Evolutionary conservation across 2,329 filamentous ascomycete genomes (phyloP).

Genomic region (Daldinia sp.): DNA sequence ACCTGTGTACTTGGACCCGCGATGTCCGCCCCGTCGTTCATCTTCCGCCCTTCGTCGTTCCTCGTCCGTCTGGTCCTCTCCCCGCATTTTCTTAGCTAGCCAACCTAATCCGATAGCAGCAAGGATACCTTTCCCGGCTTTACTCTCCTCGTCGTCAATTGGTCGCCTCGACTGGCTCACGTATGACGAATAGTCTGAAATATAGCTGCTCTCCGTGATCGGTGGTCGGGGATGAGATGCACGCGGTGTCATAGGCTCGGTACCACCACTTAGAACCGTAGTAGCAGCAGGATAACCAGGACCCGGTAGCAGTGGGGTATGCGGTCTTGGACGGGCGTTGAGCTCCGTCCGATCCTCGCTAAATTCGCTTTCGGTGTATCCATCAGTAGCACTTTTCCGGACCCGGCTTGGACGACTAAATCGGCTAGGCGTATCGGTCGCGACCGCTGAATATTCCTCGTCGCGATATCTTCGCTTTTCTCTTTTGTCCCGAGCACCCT

Average conservation of each 20-base stretch:
- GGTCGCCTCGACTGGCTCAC: conserved; percentile 69
- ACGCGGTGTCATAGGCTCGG: conserved; percentile 57
- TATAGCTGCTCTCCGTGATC: conserved; percentile 55
- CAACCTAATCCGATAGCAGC: conserved; percentile 73
- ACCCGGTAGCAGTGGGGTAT: conserved; percentile 57
- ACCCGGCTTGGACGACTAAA: conserved; percentile 49
- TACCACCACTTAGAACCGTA: conserved; percentile 56
- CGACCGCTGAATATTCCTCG: conserved; percentile 70
- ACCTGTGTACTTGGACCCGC: conserved; percentile 71
- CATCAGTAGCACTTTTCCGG: conserved; percentile 40
- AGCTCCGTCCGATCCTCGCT: conserved; percentile 56
- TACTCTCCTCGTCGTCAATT: conserved; percentile 54
- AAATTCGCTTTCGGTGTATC: conserved; percentile 52
- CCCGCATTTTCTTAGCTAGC: conserved; percentile 70
- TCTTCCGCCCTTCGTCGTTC: conserved; percentile 57
- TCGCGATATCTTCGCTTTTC: conserved; percentile 57
- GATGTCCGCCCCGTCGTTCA: conserved; percentile 65
- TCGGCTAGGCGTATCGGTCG: conserved; percentile 66
- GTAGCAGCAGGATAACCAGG: conserved; percentile 55
- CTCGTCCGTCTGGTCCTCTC: conserved; percentile 62
- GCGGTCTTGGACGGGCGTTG: conserved; percentile 43
- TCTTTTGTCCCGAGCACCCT: conserved; percentile 64
- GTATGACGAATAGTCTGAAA: conserved; percentile 68
- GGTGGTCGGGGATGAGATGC: conserved; percentile 55
- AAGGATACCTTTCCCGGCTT: conserved; percentile 64